Conservation (phyloP, 2,329 filamentous ascomycete genomes). For the Lecanicillium sp. region DNA sequence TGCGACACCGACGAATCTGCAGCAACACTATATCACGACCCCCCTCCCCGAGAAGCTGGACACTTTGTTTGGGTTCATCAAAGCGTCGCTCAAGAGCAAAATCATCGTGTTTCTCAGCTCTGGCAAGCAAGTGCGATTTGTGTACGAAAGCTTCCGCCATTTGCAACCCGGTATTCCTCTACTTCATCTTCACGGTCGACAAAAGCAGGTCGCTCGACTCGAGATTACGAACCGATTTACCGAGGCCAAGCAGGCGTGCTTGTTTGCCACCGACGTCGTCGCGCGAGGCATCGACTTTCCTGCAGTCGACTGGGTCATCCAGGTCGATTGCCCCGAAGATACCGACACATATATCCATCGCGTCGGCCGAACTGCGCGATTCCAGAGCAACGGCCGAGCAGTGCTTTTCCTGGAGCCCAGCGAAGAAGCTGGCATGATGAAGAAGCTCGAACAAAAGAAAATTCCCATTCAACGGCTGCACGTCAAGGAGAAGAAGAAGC, state of each 20-base stretch:
- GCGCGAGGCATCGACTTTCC: constrained; percentile 94
- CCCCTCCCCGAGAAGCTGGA: constrained; percentile 85
- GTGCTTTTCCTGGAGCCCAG: constrained; percentile 88
- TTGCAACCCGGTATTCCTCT: constrained; percentile 91
- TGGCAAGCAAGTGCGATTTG: constrained; percentile 92
- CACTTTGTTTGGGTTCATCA: constrained; percentile 86
- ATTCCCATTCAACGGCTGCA: constrained; percentile 84
- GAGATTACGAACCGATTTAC: constrained; percentile 84
- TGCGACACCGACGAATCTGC: constrained; percentile 75
- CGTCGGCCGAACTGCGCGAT: constrained; percentile 89
- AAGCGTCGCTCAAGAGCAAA: constrained; percentile 84
- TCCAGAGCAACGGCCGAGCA: constrained; percentile 78
- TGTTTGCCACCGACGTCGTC: constrained; percentile 94
- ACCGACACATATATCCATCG: constrained; percentile 97
- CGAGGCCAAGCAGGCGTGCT: constrained; percentile 70
- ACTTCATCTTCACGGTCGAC: constrained; percentile 85
- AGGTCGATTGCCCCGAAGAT: constrained; percentile 94
- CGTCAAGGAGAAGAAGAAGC: constrained; percentile 81
- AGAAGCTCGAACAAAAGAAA: constrained; percentile 78
- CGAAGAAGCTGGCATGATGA: constrained; percentile 88
- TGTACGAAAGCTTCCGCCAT: constrained; percentile 87
- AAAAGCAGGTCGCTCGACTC: constrained; percentile 82
- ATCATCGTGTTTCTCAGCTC: constrained; percentile 94
- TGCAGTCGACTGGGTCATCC: constrained; percentile 97
- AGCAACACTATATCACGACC: constrained; percentile 86